Conservation (phyloP, 371 early-diverging fungal species). For the Haplosporangium sp. region DNA sequence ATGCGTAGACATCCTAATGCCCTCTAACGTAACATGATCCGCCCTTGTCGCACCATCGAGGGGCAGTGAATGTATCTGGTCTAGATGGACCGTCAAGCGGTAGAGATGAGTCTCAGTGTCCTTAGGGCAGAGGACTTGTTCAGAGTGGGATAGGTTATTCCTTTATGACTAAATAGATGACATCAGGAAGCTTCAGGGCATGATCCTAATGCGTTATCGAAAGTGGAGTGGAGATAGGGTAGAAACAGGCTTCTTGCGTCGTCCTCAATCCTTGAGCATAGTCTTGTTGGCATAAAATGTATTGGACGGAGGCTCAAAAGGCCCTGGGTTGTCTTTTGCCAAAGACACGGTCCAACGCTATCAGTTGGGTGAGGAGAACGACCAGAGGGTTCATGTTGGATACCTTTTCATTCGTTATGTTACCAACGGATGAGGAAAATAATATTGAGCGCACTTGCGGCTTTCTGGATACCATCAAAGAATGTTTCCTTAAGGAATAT, state of each 20-base stretch:
- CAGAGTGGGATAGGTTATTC: conserved; percentile 85
- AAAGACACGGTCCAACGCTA: conserved; percentile 83
- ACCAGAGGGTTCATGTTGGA: no score
- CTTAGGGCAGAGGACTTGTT: conserved; percentile 73
- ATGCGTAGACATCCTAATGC: conserved; percentile 89
- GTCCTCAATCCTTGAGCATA: conserved; percentile 81
- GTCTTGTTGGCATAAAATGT: conserved; percentile 83
- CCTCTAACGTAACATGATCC: conserved; percentile 74
- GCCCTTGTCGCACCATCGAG: conserved; percentile 73
- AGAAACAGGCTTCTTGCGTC: conserved; percentile 86
- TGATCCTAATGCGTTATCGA: conserved; percentile 86
- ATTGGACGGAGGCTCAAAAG: conserved; percentile 78
- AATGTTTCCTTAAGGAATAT: conserved; percentile 92
- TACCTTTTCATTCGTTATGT: no score
- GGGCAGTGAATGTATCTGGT: conserved; percentile 86
- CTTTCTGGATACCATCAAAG: conserved; percentile 70
- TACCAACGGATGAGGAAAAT: not conserved
- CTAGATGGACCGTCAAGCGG: conserved; percentile 90
- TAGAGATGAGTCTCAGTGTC: conserved; percentile 88
- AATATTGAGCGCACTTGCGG: conserved; percentile 20
- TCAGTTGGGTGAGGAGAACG: conserved; percentile 3
- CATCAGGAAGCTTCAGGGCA: conserved; percentile 85
- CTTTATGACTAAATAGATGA: conserved; percentile 87
- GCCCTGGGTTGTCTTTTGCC: conserved; percentile 79
- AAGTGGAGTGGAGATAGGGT: conserved; percentile 82